Evolutionary conservation across 192 early-diverging fungal species (phyloP), one percentile per base, ranked within the genome.

Genomic region (Coemansia sp.): DNA sequence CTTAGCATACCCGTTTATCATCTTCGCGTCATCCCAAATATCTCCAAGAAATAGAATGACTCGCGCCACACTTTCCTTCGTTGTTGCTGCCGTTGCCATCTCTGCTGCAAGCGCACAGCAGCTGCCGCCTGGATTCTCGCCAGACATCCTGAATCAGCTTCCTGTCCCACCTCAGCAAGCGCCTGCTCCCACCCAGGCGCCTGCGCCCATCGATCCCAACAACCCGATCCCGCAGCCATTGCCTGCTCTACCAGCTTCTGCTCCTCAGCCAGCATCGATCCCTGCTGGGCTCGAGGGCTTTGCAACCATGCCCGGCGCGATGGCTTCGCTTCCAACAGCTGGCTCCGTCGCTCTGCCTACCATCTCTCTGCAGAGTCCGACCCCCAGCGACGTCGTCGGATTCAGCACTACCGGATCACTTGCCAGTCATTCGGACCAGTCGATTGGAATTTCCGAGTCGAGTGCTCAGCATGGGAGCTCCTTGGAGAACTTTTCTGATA

Each of bases 121-220:
- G 36, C 52, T 77, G 1, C 68, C 74, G 9, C 50, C 74, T 45
- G 74, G 74, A 20, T 71, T 77, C 33, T 60, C 64, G 2, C 55
- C 57, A 11, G 65, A 70, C 36, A 77, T 77, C 34, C n/a, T 77
- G 17, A 64, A 56, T 59, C 74, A 77, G 74, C 65, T 77, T 17
- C 74, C 74, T 0, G 65, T 77, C 31, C 74, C 74, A 1, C 74
- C 74, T 10, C 68, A 77, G 65, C 74, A 71, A 50, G 68, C 74
- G 2, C 68, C 68, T 2, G 74, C 75, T 11, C 75, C 70, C 22
- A 66, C 70, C 19, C 75, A 79, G 67, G 75, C 70, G 2, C 75
- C 75, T 0, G 75, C 75, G 8, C 75, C 75, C 0, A 72, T 72
- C 19, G 75, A 79, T 38, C 75, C 75, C 5, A 79, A 79, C 59